A percentile compares a stretch with the other conserved stretches of the same genome.
Evolutionary conservation across 1,284 basidiomycete species (phyloP).

Genomic region (Pseudozyma thailandica): DNA sequence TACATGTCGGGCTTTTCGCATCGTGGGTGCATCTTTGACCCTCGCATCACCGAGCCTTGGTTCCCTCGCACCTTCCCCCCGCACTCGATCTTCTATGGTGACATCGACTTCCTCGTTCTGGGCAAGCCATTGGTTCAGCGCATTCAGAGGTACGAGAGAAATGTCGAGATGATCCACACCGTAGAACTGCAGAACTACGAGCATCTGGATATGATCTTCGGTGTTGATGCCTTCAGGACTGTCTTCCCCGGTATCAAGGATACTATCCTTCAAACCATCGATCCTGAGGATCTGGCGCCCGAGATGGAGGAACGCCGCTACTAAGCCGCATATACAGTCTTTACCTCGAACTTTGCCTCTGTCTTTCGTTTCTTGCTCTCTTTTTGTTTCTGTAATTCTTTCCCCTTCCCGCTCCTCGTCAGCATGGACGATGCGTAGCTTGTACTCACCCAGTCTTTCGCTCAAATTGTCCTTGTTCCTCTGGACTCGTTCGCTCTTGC

Average conservation of each 20-base stretch:
- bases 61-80: conserved; percentile 65
- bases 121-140: conserved; percentile 65
- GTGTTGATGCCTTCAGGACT: conserved; percentile 61
- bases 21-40: conserved; percentile 68
- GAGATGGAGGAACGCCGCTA: conserved; percentile 40
- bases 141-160: conserved; percentile 59
- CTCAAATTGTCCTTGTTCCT: too few species aligned
- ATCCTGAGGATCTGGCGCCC: conserved; percentile 44
- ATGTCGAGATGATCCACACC: conserved; percentile 66
- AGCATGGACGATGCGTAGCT: too few species aligned
- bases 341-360: conserved; percentile 3
- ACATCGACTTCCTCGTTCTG: conserved; percentile 63
- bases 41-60: conserved; percentile 62
- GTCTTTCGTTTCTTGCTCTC: neutral
- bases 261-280: conserved; percentile 62
- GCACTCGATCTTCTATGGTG: conserved; percentile 64
- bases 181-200: conserved; percentile 66
- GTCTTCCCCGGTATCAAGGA: conserved; percentile 66
- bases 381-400: conserved; percentile 1
- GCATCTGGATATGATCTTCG: conserved; percentile 66
- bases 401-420: too few species aligned
- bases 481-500: too few species aligned
- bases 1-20: conserved; percentile 65
- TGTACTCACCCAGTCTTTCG: too few species aligned
- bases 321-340: conserved; percentile 11